Conservation (phyloP, 192 early-diverging fungal species). For the Dimargaris verticillata region DNA sequence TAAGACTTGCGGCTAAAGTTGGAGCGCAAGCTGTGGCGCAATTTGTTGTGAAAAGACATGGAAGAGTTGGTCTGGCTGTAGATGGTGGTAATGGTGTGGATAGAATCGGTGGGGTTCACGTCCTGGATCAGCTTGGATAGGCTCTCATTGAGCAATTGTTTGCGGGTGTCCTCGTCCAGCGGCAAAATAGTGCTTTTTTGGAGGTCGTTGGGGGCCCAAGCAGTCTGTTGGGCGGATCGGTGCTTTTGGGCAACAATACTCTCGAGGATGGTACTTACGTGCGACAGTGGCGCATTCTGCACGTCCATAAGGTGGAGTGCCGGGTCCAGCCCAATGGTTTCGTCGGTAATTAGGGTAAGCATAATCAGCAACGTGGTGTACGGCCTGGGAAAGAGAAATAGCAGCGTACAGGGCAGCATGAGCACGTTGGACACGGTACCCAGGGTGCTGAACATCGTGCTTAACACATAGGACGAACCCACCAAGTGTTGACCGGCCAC, state of each 20-base stretch:
- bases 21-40: conserved; percentile 2
- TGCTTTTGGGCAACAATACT: neutral
- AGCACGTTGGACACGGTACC: neutral
- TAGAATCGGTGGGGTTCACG: neutral
- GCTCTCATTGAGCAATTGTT: conserved; percentile 10
- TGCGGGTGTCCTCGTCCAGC: conserved; percentile 8
- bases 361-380: conserved; percentile 8
- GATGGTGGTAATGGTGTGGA: neutral
- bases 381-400: conserved; percentile 4
- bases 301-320: conserved; percentile 4
- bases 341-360: conserved; percentile 9
- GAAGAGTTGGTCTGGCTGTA: neutral
- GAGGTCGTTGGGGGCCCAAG: neutral
- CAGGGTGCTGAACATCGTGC: neutral
- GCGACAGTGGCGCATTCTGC: neutral
- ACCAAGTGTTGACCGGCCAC: neutral
- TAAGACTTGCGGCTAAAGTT: neutral
- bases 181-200: conserved; percentile 1
- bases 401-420: neutral
- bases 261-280: conserved; percentile 8
- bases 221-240: neutral
- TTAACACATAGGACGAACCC: neutral
- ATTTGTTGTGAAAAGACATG: neutral
- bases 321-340: conserved; percentile 10
- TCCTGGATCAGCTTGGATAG: neutral